Evolutionary conservation across 805 yeast species (phyloP), one percentile per base, ranked within the genome.

Genomic region (Pichia ethanolica): DNA sequence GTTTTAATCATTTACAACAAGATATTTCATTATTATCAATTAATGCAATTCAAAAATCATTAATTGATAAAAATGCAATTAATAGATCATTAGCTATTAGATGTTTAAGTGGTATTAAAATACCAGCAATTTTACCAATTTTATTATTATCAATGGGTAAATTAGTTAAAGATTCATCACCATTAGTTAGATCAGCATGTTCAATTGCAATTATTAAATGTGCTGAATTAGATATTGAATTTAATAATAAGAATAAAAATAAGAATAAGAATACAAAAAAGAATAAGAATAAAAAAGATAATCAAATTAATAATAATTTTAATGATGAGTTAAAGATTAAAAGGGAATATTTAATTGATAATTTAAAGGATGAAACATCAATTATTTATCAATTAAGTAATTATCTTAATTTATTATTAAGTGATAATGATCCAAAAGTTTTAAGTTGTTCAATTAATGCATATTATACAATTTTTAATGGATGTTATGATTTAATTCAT

Each of bases 11-110:
- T 53, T 65, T 72, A 48, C 90, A 88, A 56, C 96, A 93, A 9
- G 96, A 90, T 63, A 76, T 87, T n/a, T 93, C 98, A 3, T 73
- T 93, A 25, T 71, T 93, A 42, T 81, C 96, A 1, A 86, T 93
- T 55, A 93, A 93, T 65, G 86, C 97, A 1, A 86, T 93, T 44
- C 99, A 93, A 64, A 89, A 86, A 65, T 75, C 88, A 1, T 67
- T 91, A 32, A 71, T 75, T 9, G 96, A 89, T 57, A 79, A 80
- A 55, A 77, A 75, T 52, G 84, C 95, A 2, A 74, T 78, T 10
- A 71, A 75, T 14, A 71, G 98, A 54, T 77, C 90, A 3, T 70
- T 87, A 49, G 83, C 95, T 0, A 76, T 93, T 41, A 74, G 90
- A 47, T 82, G 89, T 12, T 74, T 93, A 59, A 81, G 93, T 1